Base-by-base conservation (phyloP, 257 asterid species). In the Solanum corneliomulleri region DNA sequence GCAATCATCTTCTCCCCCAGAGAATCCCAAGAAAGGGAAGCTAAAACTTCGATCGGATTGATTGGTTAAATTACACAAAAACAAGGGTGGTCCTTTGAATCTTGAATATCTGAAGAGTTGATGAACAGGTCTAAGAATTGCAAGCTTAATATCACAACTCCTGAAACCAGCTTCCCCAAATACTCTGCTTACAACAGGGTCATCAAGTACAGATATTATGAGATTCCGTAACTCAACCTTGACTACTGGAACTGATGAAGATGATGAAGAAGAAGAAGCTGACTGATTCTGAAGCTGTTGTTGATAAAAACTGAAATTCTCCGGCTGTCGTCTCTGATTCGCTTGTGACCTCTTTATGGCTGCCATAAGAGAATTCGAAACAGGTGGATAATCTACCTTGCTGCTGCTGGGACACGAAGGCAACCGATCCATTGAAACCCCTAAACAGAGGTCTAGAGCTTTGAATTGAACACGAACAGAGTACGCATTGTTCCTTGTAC, bases 321-420 rank as follows among this genome's bases (percentile, higher is more conserved):
- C 98, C 10, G 98, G 99, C 89, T 95, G 98, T 70, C 98, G 86
- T 62, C 99, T 89, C 83, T 95, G 99, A 78, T 91, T 93, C 0
- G 98, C 98, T 86, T 96, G 98, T 62, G 98, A 96, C 85, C 99
- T 87, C 31, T 96, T 96, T 7, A 95, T 88, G 21, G 99, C 99
- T 21, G 98, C 98, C 98, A 96, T 95, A 31, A 96, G 92, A 0
- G 99, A 95, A 74, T 96, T 96, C 33, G 99, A 92, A 2, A 95
- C 95, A 37, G 98, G 98, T 12, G 99, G 98, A 89, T 94, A 95
- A 27, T 91, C 98, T 11, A 83, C 89, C 87, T 86, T 87, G 68
- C 52, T 69, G 11, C 87, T 87, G 68, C 52, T 69, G 7, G 90
- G 92, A 0, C 94, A 89, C 1, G 95, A 91, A 1, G 99, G 93